These are phyloP conservation scores for Periconia macrospinosa DNA, from an alignment of 2,329 filamentous ascomycete species.

Conservation along the genomic window DNA sequence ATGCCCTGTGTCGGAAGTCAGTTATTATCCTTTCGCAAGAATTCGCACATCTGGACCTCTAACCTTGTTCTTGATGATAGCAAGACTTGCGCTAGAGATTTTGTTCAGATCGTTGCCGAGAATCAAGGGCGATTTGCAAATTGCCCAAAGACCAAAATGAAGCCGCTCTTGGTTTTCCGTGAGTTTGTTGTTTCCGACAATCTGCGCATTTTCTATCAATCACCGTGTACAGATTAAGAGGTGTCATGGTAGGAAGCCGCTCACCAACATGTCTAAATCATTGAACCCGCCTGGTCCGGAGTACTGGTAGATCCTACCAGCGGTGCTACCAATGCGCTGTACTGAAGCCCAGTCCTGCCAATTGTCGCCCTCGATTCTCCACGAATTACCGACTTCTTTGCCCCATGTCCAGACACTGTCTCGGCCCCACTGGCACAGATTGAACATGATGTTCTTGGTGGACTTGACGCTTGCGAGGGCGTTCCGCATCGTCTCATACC, in stretches of 20 bases:
- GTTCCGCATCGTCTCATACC: conserved; percentile 45
- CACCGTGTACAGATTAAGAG: background rate
- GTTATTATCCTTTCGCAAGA: background rate
- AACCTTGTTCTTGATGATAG: conserved; percentile 35
- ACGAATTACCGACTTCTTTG: conserved; percentile 26
- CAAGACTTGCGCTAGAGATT: conserved; percentile 40
- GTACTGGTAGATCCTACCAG: conserved; percentile 13
- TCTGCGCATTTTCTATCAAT: background rate
- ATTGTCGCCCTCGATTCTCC: conserved; percentile 24
- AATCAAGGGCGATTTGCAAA: conserved; percentile 44
- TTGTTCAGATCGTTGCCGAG: conserved; percentile 45
- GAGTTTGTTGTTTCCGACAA: conserved; percentile 40
- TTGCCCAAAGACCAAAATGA: conserved; percentile 43
- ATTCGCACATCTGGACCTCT: background rate
- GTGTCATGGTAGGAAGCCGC: background rate
- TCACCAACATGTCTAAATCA: conserved; percentile 18
- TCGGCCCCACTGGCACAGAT: conserved; percentile 34
- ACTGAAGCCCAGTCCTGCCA: conserved; percentile 14
- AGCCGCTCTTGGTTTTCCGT: conserved; percentile 28
- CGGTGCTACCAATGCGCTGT: conserved; percentile 10
- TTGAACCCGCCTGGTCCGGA: conserved; percentile 15
- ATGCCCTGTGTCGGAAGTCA: conserved; percentile 10
- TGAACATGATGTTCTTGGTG: conserved; percentile 25
- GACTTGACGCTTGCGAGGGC: conserved; percentile 33
- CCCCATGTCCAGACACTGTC: conserved; percentile 30